Evolutionary conservation across 805 yeast species (phyloP), one percentile per base, ranked within the genome.

Genomic region (Cyberlindnera bimundalis): DNA sequence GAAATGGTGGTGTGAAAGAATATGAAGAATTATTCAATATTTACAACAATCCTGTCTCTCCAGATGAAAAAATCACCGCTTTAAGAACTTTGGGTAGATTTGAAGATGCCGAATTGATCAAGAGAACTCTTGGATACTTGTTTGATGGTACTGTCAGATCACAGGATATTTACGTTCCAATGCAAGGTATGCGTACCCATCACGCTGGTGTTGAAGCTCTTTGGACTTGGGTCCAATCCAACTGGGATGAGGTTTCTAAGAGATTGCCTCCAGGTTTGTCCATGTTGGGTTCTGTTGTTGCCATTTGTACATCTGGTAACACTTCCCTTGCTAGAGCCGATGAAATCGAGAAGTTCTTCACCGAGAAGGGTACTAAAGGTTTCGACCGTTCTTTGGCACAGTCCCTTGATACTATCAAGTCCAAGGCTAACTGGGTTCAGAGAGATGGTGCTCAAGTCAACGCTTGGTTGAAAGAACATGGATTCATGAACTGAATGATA

Each of bases 181-280:
- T 91, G 78, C 76, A 68, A 46, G 90, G 93, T 31, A 67, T 87
- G 68, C 70, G 83, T 53, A 56, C 74, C 13, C 79, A 79, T 54
- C 71, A 66, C 39, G 70, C 67, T 31, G 95, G 96, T 67, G 68
- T 83, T 43, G 76, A 77, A 50, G 74, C 78, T 11, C 65, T 82
- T 50, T 90, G 90, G 87, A 40, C 56, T 14, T 91, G 96, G 96
- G 57, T 79, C 52, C 71, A 74, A 53, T 55, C 45, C 12, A 81
- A 90, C 63, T 91, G 95, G 91, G 88, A 78, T 42, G 73, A 68
- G 33, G 58, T 91, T 45, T 65, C 66, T 52, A 72, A 77, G 60
- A 68, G 73, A 55, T 74, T 88, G 59, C 96, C 97, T 37, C 87
- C 95, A 13, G 83, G 87, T 11, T 73, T 83, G 48, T 73, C 88